Base-by-base conservation (phyloP, 2,329 filamentous ascomycete species). In the Claviceps humidiphila region DNA sequence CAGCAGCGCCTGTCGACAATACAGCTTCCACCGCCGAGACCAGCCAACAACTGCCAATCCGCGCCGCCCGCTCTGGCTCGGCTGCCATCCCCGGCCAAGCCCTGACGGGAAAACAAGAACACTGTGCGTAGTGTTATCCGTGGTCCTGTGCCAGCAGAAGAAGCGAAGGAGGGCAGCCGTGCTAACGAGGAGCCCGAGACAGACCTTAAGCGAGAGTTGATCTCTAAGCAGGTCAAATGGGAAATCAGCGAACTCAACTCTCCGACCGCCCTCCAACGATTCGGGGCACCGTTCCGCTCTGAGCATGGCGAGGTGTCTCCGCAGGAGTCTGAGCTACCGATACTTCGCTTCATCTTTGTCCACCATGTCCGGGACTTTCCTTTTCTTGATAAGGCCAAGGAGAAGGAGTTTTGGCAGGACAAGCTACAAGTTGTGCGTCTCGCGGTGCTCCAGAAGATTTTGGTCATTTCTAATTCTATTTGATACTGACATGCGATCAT, bases 371-470 rank as follows among this genome's bases (percentile, higher is more conserved):
- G 93, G 63, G 94, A 97, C 62, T 98, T 98, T 62, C 93, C 93
- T 1, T 98, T 98, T 64, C 79, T 98, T 57, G 89, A 98, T 69
- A 89, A 95, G 74, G 93, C 93, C 22, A 85, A 82, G 63, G 93
- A 98, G 77, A 95, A 97, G 77, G 93, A 98, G 70, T 98, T 98
- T 64, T 98, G 93, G 93, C 93, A 98, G 71, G 89, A 97, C 66
- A 97, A 95, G 68, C 74, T 98, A 55, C 93, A 98, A 74, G 81
- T 90, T 64, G 88, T 95, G 71, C 60, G 86, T 82, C 44, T 24
- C 39, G 30, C 30, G 30, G 30, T 34, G 40, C 17, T 39, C 42
- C 30, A 34, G 30, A 34, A 34, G 30, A 34, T 34, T 34, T 34
- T 51, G 42, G 37, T 38, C 39, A 24, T 34, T 22, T 41, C 13